phyloP scores from a whole-genome alignment of 2,329 filamentous ascomycete genomes.

The Neonectria neomacrospora region DNA sequence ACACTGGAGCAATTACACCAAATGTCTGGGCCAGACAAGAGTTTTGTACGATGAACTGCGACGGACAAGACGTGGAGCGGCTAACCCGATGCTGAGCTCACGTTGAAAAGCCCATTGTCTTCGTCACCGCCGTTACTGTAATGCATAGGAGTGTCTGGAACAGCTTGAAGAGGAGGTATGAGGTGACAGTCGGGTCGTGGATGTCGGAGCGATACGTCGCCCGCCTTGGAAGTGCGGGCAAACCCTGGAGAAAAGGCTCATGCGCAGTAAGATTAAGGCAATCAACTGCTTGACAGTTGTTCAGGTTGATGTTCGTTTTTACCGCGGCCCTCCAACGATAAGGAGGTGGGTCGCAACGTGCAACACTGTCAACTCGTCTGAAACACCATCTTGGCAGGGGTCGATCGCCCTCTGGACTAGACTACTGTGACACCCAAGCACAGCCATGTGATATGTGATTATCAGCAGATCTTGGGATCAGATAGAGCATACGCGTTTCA shows the following conservation, averaged over 20 bases:
- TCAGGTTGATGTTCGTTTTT: background rate
- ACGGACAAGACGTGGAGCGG: background rate
- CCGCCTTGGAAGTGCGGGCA: background rate
- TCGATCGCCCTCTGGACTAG: background rate
- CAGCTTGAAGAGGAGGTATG: background rate
- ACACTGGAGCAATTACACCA: background rate
- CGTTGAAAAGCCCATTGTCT: background rate
- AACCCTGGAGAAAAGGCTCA: no score
- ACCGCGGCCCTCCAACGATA: background rate
- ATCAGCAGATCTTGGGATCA: background rate
- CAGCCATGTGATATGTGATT: background rate
- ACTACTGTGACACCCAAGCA: background rate
- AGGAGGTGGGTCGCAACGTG: background rate
- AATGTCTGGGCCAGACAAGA: background rate
- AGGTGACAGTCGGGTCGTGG: background rate
- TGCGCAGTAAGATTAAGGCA: no score
- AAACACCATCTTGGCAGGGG: background rate
- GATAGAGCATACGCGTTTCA: background rate
- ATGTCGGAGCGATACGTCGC: background rate
- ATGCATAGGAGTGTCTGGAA: background rate
- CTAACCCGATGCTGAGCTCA: background rate
- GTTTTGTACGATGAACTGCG: background rate
- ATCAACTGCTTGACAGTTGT: no score
- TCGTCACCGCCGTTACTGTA: background rate
- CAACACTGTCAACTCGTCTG: background rate